phyloP scores from a whole-genome alignment of 1,139 yeast species.

The Yamadazyma triangularis region DNA sequence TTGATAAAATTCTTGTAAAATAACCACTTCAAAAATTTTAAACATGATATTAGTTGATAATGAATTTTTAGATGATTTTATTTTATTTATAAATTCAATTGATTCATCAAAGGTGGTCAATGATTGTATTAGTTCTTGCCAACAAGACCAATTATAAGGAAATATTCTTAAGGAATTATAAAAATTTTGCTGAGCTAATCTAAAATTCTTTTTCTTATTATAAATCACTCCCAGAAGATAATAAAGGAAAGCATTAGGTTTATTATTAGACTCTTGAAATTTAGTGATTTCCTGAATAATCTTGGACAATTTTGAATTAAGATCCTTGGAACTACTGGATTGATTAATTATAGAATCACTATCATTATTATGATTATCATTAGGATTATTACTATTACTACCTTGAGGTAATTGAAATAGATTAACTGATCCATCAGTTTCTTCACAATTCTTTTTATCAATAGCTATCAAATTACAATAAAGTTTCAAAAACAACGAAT shows the following conservation, averaged over 20 bases:
- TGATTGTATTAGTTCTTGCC: slow-evolving; percentile 77
- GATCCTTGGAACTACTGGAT: slow-evolving; percentile 10
- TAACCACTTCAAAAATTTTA: slow-evolving; percentile 61
- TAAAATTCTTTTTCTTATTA: slow-evolving; percentile 55
- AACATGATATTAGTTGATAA: slow-evolving; percentile 47
- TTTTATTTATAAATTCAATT: slow-evolving; percentile 35
- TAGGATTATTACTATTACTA: slow-evolving; percentile 4
- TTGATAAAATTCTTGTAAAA: slow-evolving; percentile 79
- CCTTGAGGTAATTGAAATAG: slow-evolving; percentile 18
- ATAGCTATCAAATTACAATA: slow-evolving; percentile 70
- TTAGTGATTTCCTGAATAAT: slow-evolving; percentile 40
- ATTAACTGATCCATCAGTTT: slow-evolving; percentile 54
- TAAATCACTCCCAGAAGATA: slow-evolving; percentile 68
- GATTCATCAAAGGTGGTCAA: slow-evolving; percentile 65
- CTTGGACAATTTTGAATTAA: slow-evolving; percentile 33
- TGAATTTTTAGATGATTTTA: slow-evolving; percentile 21
- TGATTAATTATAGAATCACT: slow-evolving; percentile 7
- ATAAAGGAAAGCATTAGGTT: slow-evolving; percentile 56
- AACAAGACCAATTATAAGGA: slow-evolving; percentile 92
- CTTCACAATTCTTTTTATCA: slow-evolving; percentile 72
- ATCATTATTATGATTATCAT: slow-evolving; percentile 2
- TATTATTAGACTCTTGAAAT: slow-evolving; percentile 18
- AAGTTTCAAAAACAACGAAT: slow-evolving; percentile 58
- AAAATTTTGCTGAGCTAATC: slow-evolving; percentile 56
- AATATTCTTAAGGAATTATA: slow-evolving; percentile 55